Base-by-base conservation (phyloP, 345 rosid species). In the Populus ilicifolia region DNA sequence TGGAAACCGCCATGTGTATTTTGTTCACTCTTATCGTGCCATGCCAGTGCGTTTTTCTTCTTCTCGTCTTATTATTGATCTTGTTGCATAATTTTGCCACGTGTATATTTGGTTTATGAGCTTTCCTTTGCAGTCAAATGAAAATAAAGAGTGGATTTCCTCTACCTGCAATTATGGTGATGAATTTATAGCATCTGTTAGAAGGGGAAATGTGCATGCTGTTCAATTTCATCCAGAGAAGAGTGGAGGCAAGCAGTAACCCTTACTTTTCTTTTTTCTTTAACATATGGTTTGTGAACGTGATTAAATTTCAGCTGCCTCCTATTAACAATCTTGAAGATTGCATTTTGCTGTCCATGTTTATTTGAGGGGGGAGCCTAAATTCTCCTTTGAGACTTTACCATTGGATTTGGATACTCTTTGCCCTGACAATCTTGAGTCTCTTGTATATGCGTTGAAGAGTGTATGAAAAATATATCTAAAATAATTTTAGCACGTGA, bases 191-290 rank as follows among this genome's bases (percentile, higher is more conserved):
- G 90, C 98, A 67, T 96, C 98, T 78, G 72, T 96, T 29, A 89
- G 92, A 86, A 94, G 84, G 87, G 97, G 98, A 80, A 96, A 96
- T 84, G 99, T 92, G 74, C 94, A 93, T 81, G 98, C 99, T 10
- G 98, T 96, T 67, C 99, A 96, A 67, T 94, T 94, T 87, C 99
- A 96, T 81, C 98, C 98, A 1, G 99, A 96, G 84, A 96, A 96
- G 85, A 96, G 99, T 69, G 99, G 99, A 89, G 99, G 99, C 85
- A 83, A 83, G 89, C 21, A 39, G 3, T 64, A 71, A 38, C 6
- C 33, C 52, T 20, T 77, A 2, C 46, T n/a, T 5, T 8, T 65
- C 13, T 66, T 54, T 13, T 21, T 16, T 25, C 20, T 38, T 62
- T n/a, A 5, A 27, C 6, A 9, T 41, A 8, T 43, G 33, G 25